A percentile compares a stretch with the other conserved stretches of the same genome.
Conservation (phyloP, 2,329 filamentous ascomycete species). For the Parastagonospora nodorum region DNA sequence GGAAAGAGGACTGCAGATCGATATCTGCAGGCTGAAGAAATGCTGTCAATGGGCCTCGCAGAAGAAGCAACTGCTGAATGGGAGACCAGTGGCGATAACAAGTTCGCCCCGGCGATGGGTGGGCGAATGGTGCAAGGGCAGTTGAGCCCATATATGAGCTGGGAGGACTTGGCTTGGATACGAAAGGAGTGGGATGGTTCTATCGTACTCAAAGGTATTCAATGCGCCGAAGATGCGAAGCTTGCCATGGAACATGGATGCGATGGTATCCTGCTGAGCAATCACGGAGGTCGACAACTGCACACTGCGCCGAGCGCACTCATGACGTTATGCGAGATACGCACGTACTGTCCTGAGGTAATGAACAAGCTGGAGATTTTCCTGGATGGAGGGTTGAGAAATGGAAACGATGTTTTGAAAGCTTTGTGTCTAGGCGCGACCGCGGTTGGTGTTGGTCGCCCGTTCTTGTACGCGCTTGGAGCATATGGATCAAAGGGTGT, state of each 20-base stretch:
- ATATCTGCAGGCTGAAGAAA: conserved; percentile 54
- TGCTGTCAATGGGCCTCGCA: conserved; percentile 55
- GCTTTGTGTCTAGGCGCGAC: conserved; percentile 47
- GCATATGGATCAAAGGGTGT: conserved; percentile 46
- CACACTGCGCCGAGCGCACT: conserved; percentile 49
- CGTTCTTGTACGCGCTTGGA: conserved; percentile 46
- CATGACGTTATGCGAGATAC: conserved; percentile 46
- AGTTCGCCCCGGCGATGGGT: conserved; percentile 63
- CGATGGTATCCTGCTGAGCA: conserved; percentile 56
- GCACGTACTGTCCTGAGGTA: conserved; percentile 43
- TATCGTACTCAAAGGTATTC: conserved; percentile 54
- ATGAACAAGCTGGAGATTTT: conserved; percentile 45
- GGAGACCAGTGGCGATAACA: conserved; percentile 59
- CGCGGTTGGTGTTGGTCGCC: conserved; percentile 45
- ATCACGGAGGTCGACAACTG: conserved; percentile 60
- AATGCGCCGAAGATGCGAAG: conserved; percentile 52
- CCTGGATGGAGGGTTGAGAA: conserved; percentile 45
- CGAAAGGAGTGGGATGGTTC: conserved; percentile 47
- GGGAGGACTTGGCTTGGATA: conserved; percentile 54
- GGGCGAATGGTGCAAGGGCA: conserved; percentile 44
- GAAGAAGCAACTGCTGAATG: conserved; percentile 56
- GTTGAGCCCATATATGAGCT: conserved; percentile 54
- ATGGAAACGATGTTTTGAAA: conserved; percentile 48
- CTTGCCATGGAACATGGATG: conserved; percentile 52
- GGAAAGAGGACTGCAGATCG: conserved; percentile 44